A percentile compares a stretch with the other conserved stretches of the same genome.
phyloP scores from a whole-genome alignment of 2,329 filamentous ascomycete species.

The Metarhizium robertsii region DNA sequence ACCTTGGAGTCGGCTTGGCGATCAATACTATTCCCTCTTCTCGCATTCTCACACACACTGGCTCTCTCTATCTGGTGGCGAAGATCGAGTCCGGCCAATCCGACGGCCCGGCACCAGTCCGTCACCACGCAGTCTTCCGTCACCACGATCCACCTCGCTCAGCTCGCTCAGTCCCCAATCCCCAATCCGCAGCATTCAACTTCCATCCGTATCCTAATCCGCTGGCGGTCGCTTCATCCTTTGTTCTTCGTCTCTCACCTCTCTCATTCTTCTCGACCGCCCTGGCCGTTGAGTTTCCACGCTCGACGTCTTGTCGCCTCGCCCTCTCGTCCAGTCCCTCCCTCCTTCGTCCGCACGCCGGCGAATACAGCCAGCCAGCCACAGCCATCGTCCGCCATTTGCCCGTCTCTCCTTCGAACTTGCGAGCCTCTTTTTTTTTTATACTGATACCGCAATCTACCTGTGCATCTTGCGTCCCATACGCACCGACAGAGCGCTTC shows the following conservation, averaged over 20 bases:
- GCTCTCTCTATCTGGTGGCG: too few species aligned
- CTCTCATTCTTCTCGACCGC: neutral
- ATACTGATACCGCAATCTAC: neutral
- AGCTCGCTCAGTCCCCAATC: neutral
- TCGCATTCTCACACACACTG: too few species aligned
- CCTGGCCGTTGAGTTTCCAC: too few species aligned
- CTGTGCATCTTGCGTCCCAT: neutral
- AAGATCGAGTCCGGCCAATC: slow-evolving; percentile 3
- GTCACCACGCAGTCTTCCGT: neutral
- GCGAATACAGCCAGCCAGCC: too few species aligned
- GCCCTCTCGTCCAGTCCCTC: too few species aligned
- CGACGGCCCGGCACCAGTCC: neutral
- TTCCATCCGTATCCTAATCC: neutral
- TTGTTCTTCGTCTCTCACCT: neutral
- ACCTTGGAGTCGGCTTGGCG: neutral
- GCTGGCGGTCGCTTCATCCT: slow-evolving; percentile 7
- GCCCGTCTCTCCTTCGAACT: too few species aligned
- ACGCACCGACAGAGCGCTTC: neutral
- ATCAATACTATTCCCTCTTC: neutral
- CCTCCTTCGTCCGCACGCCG: too few species aligned
- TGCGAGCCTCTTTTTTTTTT: too few species aligned
- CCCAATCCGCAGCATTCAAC: neutral
- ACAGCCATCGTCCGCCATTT: too few species aligned
- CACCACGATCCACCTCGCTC: neutral
- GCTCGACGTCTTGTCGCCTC: too few species aligned